These are phyloP conservation scores for Carex myosuroides DNA, from an alignment of 176 grass and related monocot species.

Conservation along the genomic window DNA sequence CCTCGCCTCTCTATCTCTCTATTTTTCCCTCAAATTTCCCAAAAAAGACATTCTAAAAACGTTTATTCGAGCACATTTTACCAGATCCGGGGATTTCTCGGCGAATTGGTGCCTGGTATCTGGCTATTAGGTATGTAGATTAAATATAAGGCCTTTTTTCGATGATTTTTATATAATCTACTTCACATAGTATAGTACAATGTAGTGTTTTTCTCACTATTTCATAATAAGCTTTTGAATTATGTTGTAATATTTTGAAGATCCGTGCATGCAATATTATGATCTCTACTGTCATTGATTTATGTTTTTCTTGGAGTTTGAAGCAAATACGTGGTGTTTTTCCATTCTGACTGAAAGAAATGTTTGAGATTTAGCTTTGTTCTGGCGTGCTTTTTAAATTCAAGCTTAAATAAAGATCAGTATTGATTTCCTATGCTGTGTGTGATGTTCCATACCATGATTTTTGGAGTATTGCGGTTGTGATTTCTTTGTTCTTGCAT, in stretches of 20 bases:
- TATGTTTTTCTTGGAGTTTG: not conserved
- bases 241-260: constrained; percentile 1
- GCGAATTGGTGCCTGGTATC: not conserved
- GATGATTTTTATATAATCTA: constrained; percentile 3
- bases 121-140: constrained; percentile 8
- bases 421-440: not conserved
- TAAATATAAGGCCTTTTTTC: not conserved
- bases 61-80: constrained; percentile 18
- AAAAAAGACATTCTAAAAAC: constrained; percentile 2
- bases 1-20: not conserved
- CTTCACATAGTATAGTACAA: not conserved
- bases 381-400: not conserved
- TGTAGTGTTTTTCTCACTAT: constrained; percentile 14
- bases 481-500: constrained; percentile 17
- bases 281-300: constrained; percentile 7
- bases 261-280: constrained; percentile 23
- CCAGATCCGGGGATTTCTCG: constrained; percentile 11
- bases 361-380: constrained; percentile 22
- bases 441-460: not conserved
- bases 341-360: not conserved
- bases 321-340: not conserved
- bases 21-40: constrained; percentile 11
- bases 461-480: not conserved
- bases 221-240: not conserved
- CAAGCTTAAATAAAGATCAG: constrained; percentile 11